Evolutionary conservation across 495 filamentous ascomycete species (phyloP).

Genomic region (Amorphotheca resinae): DNA sequence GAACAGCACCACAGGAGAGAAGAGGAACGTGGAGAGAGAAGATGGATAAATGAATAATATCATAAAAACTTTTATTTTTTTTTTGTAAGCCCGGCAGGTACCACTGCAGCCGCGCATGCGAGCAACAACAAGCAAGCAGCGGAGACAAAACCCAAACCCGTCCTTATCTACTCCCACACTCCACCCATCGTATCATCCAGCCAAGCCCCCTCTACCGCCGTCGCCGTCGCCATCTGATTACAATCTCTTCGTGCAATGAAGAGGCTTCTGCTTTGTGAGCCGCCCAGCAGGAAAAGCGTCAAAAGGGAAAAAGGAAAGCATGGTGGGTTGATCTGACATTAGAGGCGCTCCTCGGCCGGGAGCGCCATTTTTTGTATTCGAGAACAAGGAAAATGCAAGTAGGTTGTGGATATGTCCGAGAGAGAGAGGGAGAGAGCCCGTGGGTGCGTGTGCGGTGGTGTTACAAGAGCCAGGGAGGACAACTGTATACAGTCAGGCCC

Average conservation of each 20-base stretch:
- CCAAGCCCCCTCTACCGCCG: too few relatives aligned
- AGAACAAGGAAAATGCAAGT: conserved; percentile 5
- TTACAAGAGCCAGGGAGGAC: not conserved
- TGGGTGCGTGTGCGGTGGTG: not conserved
- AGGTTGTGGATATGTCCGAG: conserved; percentile 1
- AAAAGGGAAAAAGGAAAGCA: too few relatives aligned
- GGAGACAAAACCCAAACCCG: not conserved
- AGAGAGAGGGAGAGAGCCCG: not conserved
- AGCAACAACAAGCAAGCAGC: not conserved
- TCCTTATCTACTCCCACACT: conserved; percentile 12
- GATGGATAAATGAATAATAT: too few relatives aligned
- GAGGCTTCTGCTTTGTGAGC: too few relatives aligned
- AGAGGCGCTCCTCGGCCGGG: conserved; percentile 4
- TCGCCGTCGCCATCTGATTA: too few relatives aligned
- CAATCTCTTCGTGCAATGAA: too few relatives aligned
- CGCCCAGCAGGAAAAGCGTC: too few relatives aligned
- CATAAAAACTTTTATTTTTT: too few relatives aligned
- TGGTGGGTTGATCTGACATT: conserved; percentile 6
- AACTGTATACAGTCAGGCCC: not conserved
- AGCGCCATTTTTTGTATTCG: conserved; percentile 9
- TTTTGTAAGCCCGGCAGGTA: not conserved
- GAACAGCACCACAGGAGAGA: too few relatives aligned
- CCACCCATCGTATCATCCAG: conserved; percentile 1
- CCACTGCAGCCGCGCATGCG: not conserved
- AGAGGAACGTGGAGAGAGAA: too few relatives aligned